These are phyloP conservation scores for Trichoderma sp. DNA, from an alignment of 2,329 filamentous ascomycete genomes.

Conservation along the genomic window DNA sequence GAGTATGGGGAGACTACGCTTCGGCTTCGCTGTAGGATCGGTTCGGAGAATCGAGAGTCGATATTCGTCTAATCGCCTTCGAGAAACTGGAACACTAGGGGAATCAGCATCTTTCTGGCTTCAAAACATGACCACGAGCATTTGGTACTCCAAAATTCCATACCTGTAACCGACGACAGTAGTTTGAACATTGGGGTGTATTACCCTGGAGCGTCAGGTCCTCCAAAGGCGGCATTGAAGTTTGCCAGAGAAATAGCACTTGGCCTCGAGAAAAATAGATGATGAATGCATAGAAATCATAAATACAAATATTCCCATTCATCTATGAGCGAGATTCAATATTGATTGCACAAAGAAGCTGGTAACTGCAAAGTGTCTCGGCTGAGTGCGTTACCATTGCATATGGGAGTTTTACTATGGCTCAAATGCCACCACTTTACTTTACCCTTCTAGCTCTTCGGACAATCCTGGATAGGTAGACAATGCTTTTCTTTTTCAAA, in stretches of 20 bases:
- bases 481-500: background rate
- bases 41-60: background rate
- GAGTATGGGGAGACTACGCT: no score
- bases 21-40: background rate
- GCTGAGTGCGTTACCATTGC: background rate
- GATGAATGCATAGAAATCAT: background rate
- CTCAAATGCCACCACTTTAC: background rate
- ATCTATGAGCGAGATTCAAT: background rate
- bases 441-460: background rate
- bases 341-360: background rate
- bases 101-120: background rate
- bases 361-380: background rate
- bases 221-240: background rate
- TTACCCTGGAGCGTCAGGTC: background rate
- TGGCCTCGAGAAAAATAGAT: background rate
- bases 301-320: background rate
- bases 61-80: background rate
- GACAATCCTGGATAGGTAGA: background rate
- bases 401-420: background rate
- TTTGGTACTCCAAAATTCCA: background rate
- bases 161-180: background rate
- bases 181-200: background rate
- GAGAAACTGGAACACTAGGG: background rate
- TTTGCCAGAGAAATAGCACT: no score
- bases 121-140: background rate